Conservation (phyloP, 208 protist species). For the Trypanosoma lewisi region DNA sequence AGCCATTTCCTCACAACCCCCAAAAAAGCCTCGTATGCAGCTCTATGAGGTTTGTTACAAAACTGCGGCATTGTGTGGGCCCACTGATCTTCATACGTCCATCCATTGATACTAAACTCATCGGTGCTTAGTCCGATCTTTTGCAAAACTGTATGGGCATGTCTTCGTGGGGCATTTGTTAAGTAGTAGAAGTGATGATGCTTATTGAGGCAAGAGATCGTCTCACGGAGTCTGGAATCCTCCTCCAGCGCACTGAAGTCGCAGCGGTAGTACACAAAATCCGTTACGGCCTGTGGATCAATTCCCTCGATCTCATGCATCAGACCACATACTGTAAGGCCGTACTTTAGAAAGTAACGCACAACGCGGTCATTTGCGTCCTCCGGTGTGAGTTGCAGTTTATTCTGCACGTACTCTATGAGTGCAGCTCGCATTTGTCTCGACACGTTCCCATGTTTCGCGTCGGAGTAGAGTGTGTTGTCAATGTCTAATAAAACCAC, state of each 20-base stretch:
- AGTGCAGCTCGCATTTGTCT: slow-evolving; percentile 58
- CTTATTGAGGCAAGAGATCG: slow-evolving; percentile 46
- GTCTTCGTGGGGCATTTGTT: slow-evolving; percentile 60
- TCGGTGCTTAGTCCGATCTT: slow-evolving; percentile 53
- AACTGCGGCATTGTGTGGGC: slow-evolving; percentile 47
- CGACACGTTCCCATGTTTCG: slow-evolving; percentile 37
- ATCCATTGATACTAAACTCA: slow-evolving; percentile 45
- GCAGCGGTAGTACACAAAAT: slow-evolving; percentile 62
- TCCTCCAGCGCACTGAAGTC: slow-evolving; percentile 46
- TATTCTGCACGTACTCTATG: slow-evolving; percentile 35
- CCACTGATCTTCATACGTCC: slow-evolving; percentile 81
- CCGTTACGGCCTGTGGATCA: slow-evolving; percentile 55
- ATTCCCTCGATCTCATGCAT: slow-evolving; percentile 48
- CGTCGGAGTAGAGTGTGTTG: slow-evolving; percentile 74
- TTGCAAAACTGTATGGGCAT: slow-evolving; percentile 50
- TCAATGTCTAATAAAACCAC: slow-evolving; percentile 78
- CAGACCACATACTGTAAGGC: slow-evolving; percentile 57
- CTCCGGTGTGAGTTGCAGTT: slow-evolving; percentile 30
- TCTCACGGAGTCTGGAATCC: slow-evolving; percentile 38
- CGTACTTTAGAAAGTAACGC: slow-evolving; percentile 52
- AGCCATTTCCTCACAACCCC: slow-evolving; percentile 37
- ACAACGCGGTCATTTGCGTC: slow-evolving; percentile 34
- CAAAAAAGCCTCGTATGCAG: slow-evolving; percentile 58
- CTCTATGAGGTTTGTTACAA: slow-evolving; percentile 65
- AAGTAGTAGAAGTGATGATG: slow-evolving; percentile 68